A percentile compares a stretch with the other conserved stretches of the same genome.
These are phyloP conservation scores for Calocera cornea DNA, from an alignment of 768 basidiomycete species.

Conservation along the genomic window DNA sequence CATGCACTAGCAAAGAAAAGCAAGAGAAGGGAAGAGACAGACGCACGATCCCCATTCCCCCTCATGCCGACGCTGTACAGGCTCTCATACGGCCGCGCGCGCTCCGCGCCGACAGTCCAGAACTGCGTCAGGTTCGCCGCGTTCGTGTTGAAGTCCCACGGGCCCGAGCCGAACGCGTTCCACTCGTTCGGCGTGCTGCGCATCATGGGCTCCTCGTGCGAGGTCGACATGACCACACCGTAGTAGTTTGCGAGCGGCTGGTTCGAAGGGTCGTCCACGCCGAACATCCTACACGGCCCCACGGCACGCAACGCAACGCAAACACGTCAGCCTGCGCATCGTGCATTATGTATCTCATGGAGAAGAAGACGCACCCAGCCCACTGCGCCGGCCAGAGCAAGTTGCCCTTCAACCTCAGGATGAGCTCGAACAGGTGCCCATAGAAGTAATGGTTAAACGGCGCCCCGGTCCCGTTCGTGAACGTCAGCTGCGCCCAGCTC, in stretches of 20 bases:
- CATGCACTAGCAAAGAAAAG: no score
- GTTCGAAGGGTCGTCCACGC: conserved; percentile 45
- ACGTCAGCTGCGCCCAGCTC: conserved; percentile 57
- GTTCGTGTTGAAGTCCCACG: conserved; percentile 52
- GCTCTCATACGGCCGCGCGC: conserved; percentile 47
- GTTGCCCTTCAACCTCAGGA: conserved; percentile 54
- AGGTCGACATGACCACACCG: conserved; percentile 61
- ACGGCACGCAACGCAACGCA: no score
- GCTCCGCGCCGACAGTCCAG: conserved; percentile 47
- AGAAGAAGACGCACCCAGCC: conserved; percentile 13
- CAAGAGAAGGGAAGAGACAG: conserved; percentile 14
- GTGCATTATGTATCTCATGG: no score
- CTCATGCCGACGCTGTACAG: conserved; percentile 59
- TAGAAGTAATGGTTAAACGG: conserved; percentile 55
- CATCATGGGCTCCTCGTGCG: conserved; percentile 63
- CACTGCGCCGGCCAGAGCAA: conserved; percentile 49
- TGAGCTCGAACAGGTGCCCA: conserved; percentile 43
- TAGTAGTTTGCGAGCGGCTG: conserved; percentile 49
- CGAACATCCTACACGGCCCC: conserved; percentile 37
- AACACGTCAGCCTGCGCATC: no score
- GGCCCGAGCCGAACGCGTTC: conserved; percentile 39
- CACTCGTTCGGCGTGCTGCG: conserved; percentile 56
- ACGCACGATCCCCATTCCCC: conserved; percentile 33
- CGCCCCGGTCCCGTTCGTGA: conserved; percentile 46
- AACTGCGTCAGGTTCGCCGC: conserved; percentile 42